phyloP scores from a whole-genome alignment of 805 yeast genomes.

The Candida easanensis region DNA sequence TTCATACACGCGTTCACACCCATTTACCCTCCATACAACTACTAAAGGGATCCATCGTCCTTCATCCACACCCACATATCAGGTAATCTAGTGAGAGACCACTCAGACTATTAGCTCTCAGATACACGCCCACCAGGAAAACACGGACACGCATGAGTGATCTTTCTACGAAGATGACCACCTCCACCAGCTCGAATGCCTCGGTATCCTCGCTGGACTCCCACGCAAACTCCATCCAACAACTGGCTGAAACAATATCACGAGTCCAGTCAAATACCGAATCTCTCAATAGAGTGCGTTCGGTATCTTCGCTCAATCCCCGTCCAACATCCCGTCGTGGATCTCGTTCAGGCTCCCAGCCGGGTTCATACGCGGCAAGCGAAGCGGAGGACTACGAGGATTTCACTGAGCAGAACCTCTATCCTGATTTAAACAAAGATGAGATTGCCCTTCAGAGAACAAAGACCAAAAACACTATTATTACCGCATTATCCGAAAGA shows the following conservation, averaged over 20 bases:
- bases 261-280: not conserved
- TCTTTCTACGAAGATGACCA: not conserved
- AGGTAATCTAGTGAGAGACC: too few relatives aligned
- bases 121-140: too few relatives aligned
- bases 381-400: conserved; percentile 12
- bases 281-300: conserved; percentile 1
- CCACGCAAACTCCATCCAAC: not conserved
- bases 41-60: too few relatives aligned
- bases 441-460: conserved; percentile 41
- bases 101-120: too few relatives aligned
- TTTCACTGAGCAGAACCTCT: conserved; percentile 33
- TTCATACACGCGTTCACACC: too few relatives aligned
- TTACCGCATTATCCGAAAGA: conserved; percentile 31
- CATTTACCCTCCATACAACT: too few relatives aligned
- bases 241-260: not conserved
- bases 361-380: not conserved
- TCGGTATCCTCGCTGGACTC: not conserved
- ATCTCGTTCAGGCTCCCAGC: not conserved
- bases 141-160: too few relatives aligned
- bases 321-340: conserved; percentile 9
- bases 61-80: too few relatives aligned
- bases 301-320: conserved; percentile 15
- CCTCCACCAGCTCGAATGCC: not conserved
- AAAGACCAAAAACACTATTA: conserved; percentile 42
- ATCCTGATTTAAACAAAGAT: conserved; percentile 34